Evolutionary conservation across 2,329 filamentous ascomycete genomes (phyloP).

Genomic region (Helotiales sp.): DNA sequence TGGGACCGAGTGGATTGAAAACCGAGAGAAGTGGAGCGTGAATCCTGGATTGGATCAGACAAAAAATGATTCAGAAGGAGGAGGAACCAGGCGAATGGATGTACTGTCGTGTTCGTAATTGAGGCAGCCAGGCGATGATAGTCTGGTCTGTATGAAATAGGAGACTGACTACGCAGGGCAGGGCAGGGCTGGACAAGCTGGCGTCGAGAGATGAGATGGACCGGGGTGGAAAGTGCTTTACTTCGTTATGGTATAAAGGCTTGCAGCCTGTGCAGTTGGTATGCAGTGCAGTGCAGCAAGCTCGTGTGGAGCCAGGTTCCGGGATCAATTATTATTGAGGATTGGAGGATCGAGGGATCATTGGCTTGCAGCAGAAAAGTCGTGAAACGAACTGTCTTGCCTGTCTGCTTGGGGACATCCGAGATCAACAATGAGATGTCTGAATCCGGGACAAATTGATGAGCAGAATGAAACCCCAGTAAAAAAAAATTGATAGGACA

Average conservation of each 20-base stretch:
- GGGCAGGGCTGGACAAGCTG: background rate
- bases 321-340: background rate
- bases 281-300: background rate
- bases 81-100: background rate
- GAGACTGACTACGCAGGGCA: background rate
- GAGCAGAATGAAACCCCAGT: background rate
- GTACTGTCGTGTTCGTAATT: background rate
- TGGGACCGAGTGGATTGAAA: background rate
- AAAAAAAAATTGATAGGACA: background rate
- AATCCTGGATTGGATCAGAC: slow-evolving; percentile 20
- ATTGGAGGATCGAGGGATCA: background rate
- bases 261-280: background rate
- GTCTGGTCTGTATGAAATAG: background rate
- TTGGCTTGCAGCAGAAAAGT: background rate
- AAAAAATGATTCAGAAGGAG: slow-evolving; percentile 22
- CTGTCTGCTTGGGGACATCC: background rate
- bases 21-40: background rate
- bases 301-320: background rate
- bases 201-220: background rate
- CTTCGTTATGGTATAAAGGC: too few species aligned
- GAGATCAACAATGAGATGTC: background rate
- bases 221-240: background rate
- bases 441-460: background rate
- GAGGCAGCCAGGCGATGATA: background rate
- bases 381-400: background rate